These are phyloP conservation scores for Taphrina wiesneri DNA, from an alignment of 1,139 yeast genomes.

Conservation along the genomic window DNA sequence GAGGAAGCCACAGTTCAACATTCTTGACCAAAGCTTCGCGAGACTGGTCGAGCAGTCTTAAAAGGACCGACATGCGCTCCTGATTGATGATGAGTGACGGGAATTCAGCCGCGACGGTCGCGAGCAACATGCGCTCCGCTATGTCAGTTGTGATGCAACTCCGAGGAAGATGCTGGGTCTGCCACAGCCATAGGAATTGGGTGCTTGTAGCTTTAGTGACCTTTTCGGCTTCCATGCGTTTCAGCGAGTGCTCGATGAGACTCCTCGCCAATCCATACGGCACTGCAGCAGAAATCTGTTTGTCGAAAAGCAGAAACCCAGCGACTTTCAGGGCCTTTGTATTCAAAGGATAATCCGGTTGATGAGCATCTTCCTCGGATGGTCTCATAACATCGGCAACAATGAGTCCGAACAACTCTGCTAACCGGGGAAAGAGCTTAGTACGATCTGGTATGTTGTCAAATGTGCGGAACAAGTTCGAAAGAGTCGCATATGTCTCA, in stretches of 20 bases:
- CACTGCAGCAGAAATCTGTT: constrained; percentile 33
- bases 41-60: constrained; percentile 30
- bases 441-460: constrained; percentile 21
- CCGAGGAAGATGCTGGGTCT: constrained; percentile 27
- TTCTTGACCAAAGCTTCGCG: constrained; percentile 19
- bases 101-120: constrained; percentile 7
- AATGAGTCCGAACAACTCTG: constrained; percentile 35
- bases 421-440: constrained; percentile 24
- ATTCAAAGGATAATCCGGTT: constrained; percentile 26
- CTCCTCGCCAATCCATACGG: constrained; percentile 34
- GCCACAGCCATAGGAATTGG: constrained; percentile 34
- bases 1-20: constrained; percentile 15
- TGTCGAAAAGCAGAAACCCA: constrained; percentile 35
- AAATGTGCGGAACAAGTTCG: constrained; percentile 19
- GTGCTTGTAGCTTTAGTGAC: constrained; percentile 37
- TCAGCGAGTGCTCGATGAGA: constrained; percentile 35
- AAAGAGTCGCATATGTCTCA: constrained; percentile 30
- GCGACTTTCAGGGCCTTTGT: constrained; percentile 37
- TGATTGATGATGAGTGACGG: constrained; percentile 34
- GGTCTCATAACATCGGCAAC: constrained; percentile 37
- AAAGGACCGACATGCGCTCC: constrained; percentile 31
- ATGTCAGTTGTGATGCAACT: constrained; percentile 17
- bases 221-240: constrained; percentile 35
- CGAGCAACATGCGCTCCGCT: constrained; percentile 31
- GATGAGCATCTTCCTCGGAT: constrained; percentile 20